Conservation (phyloP, 306 rosid species). For the Fagus crenata region DNA sequence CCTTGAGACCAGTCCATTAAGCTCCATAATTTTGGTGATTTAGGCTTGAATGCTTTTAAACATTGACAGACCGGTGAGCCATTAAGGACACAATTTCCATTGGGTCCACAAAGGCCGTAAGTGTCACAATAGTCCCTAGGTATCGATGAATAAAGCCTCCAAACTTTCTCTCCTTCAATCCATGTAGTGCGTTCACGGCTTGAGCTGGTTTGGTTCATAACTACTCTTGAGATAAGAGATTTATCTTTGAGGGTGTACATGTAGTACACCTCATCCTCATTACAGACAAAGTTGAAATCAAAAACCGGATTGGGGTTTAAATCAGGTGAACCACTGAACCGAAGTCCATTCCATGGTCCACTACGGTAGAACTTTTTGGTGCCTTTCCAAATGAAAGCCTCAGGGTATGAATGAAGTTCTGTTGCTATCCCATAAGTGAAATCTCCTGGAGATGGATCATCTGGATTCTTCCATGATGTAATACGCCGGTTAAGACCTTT, state of each 20-base stretch:
- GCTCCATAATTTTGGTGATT: neutral
- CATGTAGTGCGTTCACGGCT: neutral
- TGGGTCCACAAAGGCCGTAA: too few relatives aligned
- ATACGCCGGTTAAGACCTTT: slow-evolving; percentile 26
- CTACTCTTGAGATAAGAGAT: neutral
- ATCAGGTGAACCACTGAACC: slow-evolving; percentile 25
- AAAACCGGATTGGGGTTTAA: slow-evolving; percentile 21
- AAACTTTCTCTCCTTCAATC: neutral
- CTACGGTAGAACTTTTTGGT: slow-evolving; percentile 27
- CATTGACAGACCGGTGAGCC: neutral
- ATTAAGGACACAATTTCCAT: slow-evolving; percentile 15
- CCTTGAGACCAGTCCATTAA: neutral
- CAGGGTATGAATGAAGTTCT: slow-evolving; percentile 17
- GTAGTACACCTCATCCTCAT: slow-evolving; percentile 1
- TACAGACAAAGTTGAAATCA: slow-evolving; percentile 14
- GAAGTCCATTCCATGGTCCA: slow-evolving; percentile 45
- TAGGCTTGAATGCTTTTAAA: slow-evolving; percentile 11
- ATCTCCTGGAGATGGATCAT: slow-evolving; percentile 36
- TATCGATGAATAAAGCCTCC: slow-evolving; percentile 4
- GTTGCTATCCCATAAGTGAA: slow-evolving; percentile 31
- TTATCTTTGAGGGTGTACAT: neutral
- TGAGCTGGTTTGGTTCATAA: neutral
- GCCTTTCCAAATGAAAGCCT: slow-evolving; percentile 31
- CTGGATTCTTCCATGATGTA: slow-evolving; percentile 36
- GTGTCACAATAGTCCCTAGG: slow-evolving; percentile 24